phyloP scores from a whole-genome alignment of 1,284 basidiomycete species.

The Trichosporon coremiiforme region DNA sequence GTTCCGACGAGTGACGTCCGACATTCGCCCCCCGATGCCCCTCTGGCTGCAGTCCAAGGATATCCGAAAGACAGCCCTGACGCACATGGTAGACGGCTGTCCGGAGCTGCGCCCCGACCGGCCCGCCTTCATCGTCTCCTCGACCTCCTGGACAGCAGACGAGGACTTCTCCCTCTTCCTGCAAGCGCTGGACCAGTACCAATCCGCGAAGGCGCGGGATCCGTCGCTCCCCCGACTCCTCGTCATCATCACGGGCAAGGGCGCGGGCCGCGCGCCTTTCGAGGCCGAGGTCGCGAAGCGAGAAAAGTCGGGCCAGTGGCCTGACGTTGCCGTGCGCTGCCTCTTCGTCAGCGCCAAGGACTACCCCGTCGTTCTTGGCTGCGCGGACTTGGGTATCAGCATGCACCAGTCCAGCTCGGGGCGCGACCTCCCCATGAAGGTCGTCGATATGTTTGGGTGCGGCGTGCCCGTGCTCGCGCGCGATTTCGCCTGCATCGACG shows the following conservation, averaged over 20 bases:
- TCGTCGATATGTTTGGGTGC: slow-evolving; percentile 99
- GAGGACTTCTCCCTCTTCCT: slow-evolving; percentile 90
- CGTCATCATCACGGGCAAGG: slow-evolving; percentile 90
- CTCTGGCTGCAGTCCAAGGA: slow-evolving; percentile 48
- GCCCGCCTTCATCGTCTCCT: slow-evolving; percentile 84
- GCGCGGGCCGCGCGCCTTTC: slow-evolving; percentile 73
- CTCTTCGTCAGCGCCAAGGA: slow-evolving; percentile 84
- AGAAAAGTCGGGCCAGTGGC: slow-evolving; percentile 67
- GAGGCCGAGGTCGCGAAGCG: slow-evolving; percentile 66
- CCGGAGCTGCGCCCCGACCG: slow-evolving; percentile 64
- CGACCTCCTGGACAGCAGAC: slow-evolving; percentile 97
- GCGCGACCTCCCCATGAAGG: slow-evolving; percentile 97
- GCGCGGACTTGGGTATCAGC: slow-evolving; percentile 87
- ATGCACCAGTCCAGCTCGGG: slow-evolving; percentile 88
- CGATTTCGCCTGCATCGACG: slow-evolving; percentile 79
- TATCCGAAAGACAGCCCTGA: slow-evolving; percentile 40
- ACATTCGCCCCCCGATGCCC: slow-evolving; percentile 42
- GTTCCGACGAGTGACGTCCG: slow-evolving; percentile 61
- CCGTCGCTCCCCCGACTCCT: slow-evolving; percentile 69
- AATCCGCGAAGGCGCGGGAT: slow-evolving; percentile 31
- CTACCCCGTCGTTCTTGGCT: slow-evolving; percentile 82
- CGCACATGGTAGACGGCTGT: slow-evolving; percentile 29
- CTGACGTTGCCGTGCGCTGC: slow-evolving; percentile 78
- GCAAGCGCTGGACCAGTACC: slow-evolving; percentile 66
- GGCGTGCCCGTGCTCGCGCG: slow-evolving; percentile 89